Percentiles rank a stretch among this genome's conserved stretches.
phyloP scores from a whole-genome alignment of 306 rosid species.

The Begonia masoniana region DNA sequence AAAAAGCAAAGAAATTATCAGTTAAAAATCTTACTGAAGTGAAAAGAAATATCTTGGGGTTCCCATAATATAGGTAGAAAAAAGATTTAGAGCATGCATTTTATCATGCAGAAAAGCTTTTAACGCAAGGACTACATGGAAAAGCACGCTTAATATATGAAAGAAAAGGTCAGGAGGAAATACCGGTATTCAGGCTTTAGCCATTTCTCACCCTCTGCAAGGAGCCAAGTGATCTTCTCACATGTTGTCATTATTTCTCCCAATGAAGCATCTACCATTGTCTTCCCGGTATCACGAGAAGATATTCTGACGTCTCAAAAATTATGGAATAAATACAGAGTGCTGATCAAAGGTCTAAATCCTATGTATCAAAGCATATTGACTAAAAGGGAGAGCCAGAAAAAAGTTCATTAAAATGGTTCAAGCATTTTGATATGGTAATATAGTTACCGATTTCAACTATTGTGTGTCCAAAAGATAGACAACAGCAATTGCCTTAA shows the following conservation, averaged over 20 bases:
- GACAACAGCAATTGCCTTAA: no score
- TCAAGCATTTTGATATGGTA: no score
- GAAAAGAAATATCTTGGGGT: no score
- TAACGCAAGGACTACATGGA: not conserved
- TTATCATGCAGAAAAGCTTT: not conserved
- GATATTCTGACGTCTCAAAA: conserved; percentile 40
- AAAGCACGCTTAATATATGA: conserved; percentile 7
- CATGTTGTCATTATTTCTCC: conserved; percentile 95
- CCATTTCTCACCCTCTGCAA: conserved; percentile 87
- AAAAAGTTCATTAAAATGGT: no score
- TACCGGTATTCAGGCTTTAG: conserved; percentile 89
- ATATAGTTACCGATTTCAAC: no score
- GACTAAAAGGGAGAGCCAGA: no score
- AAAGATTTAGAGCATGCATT: not conserved
- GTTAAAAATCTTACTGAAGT: no score
- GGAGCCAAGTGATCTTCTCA: conserved; percentile 94
- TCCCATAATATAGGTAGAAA: no score
- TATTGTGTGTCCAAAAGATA: no score
- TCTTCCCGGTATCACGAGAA: conserved; percentile 92
- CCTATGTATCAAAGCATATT: no score
- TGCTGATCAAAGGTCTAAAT: not conserved
- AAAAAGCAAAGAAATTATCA: no score
- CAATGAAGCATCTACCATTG: conserved; percentile 83
- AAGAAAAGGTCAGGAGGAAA: conserved; percentile 7
- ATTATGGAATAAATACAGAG: conserved; percentile 6